Evolutionary conservation across 2,329 filamentous ascomycete species (phyloP), one percentile per base, ranked within the genome.

Genomic region (Ceratocystis harringtonii): DNA sequence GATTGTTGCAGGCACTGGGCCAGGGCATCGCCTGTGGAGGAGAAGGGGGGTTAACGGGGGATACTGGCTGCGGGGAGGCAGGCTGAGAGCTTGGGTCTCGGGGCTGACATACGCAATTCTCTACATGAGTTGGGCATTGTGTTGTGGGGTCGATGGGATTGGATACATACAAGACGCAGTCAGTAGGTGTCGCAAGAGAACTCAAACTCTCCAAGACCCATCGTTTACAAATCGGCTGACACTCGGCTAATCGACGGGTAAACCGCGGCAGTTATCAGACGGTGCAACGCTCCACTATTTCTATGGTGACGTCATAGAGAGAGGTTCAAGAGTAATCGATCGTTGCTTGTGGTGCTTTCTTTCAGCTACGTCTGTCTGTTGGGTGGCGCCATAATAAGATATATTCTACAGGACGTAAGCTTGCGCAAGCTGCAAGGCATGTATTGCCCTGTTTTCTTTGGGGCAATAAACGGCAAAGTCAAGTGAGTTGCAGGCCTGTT

Each of bases 1-100:
- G 90, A 95, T 76, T 95, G 85, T 75, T 96, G 92, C 70, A 99
- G 90, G 78, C 94, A 99, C 79, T 90, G 82, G 69, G 94, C 94
- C 72, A 99, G 84, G 22, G 94, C 94, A 69, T 88, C 87, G 77
- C 92, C 92, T 97, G 75, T 68, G 44, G 44, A 48, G 17, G 44
- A 19, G 44, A 48, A 22, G 45, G 48, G 48, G 12, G 7, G 62
- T 41, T 41, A 41, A 41, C 36, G 36, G 36, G 36, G 8, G 10
- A 41, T 41, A 41, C 36, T 3, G 3, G 10, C 36, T 41, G 36
- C 36, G 55, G 68, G 50, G 30, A 61, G 55, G 61, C 57, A 55
- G 61, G 66, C 25, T 50, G 5, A 12, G 63, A 44, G 17, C 7
- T 52, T 25, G 17, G 36, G 36, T 41, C 36, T 41, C 36, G 28